phyloP scores from a whole-genome alignment of 768 basidiomycete species.

The Boletus rubropictus region DNA sequence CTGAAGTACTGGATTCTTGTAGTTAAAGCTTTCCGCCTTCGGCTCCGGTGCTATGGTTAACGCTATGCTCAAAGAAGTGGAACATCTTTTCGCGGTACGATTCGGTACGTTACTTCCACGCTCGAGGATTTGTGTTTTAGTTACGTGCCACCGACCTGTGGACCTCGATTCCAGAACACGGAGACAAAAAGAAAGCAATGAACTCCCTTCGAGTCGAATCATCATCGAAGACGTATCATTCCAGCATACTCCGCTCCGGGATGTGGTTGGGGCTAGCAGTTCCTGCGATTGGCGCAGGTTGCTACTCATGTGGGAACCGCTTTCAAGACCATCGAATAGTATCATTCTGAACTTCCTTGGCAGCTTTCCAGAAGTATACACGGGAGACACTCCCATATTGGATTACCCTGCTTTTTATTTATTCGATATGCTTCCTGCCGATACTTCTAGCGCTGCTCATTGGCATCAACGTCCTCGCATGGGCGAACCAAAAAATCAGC shows the following conservation, averaged over 20 bases:
- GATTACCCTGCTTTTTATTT: conserved; percentile 72
- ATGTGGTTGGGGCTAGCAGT: conserved; percentile 64
- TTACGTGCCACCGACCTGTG: background rate
- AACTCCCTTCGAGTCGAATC: conserved; percentile 53
- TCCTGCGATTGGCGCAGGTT: conserved; percentile 64
- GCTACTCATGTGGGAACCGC: conserved; percentile 41
- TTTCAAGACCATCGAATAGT: background rate
- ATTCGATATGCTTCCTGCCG: conserved; percentile 69
- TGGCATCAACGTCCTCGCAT: conserved; percentile 78
- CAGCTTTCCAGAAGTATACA: conserved; percentile 54
- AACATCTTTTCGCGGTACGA: conserved; percentile 65
- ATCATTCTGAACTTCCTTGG: background rate
- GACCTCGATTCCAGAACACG: conserved; percentile 38
- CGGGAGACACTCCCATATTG: conserved; percentile 57
- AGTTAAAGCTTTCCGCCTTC: conserved; percentile 69
- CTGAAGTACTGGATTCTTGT: background rate
- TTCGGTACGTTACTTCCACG: conserved; percentile 55
- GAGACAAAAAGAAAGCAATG: conserved; percentile 75
- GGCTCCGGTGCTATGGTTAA: conserved; percentile 56
- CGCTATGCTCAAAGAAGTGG: conserved; percentile 67
- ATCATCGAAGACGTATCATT: conserved; percentile 54
- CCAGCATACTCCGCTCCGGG: conserved; percentile 71
- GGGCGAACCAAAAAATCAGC: conserved; percentile 74
- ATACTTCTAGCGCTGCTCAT: conserved; percentile 71
- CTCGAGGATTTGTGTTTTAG: background rate